Percentiles rank a stretch among this genome's conserved stretches.
Conservation (phyloP, 1,139 yeast species). For the Meyerozyma guilliermondii region DNA sequence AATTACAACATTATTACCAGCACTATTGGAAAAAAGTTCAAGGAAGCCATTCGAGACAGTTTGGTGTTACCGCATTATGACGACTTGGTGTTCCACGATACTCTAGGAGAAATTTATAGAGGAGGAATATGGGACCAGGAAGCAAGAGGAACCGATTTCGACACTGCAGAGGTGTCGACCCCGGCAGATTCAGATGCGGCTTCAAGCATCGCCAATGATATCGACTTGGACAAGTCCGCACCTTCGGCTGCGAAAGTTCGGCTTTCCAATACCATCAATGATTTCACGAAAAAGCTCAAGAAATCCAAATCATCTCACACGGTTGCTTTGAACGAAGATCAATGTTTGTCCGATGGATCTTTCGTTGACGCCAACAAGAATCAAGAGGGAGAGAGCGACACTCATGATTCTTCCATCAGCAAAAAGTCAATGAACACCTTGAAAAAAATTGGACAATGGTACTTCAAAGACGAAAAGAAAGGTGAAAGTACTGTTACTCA, state of each 20-base stretch:
- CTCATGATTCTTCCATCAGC: not conserved
- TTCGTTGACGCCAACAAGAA: slow-evolving; percentile 10
- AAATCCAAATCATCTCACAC: slow-evolving; percentile 25
- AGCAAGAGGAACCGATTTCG: slow-evolving; percentile 10
- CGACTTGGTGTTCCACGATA: slow-evolving; percentile 68
- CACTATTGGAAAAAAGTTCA: slow-evolving; percentile 70
- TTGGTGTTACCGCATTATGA: slow-evolving; percentile 87
- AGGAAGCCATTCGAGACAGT: slow-evolving; percentile 74
- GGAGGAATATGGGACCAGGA: slow-evolving; percentile 87
- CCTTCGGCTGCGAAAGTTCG: slow-evolving; percentile 7
- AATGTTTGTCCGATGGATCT: slow-evolving; percentile 26
- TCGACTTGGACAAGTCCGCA: slow-evolving; percentile 3
- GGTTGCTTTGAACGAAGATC: slow-evolving; percentile 22
- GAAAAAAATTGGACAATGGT: slow-evolving; percentile 68
- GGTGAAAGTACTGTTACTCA: slow-evolving; percentile 25
- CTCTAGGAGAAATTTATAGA: slow-evolving; percentile 64
- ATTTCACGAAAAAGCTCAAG: slow-evolving; percentile 30
- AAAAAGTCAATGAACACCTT: slow-evolving; percentile 29
- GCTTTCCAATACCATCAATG: slow-evolving; percentile 26
- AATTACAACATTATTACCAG: slow-evolving; percentile 75
- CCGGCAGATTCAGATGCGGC: slow-evolving; percentile 5
- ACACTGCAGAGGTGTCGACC: not conserved
- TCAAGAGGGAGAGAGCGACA: slow-evolving; percentile 1
- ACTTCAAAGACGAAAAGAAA: slow-evolving; percentile 43
- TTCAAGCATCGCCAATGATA: slow-evolving; percentile 4